Conservation (phyloP, 2,329 filamentous ascomycete genomes). For the Stylonectria norvegica region DNA sequence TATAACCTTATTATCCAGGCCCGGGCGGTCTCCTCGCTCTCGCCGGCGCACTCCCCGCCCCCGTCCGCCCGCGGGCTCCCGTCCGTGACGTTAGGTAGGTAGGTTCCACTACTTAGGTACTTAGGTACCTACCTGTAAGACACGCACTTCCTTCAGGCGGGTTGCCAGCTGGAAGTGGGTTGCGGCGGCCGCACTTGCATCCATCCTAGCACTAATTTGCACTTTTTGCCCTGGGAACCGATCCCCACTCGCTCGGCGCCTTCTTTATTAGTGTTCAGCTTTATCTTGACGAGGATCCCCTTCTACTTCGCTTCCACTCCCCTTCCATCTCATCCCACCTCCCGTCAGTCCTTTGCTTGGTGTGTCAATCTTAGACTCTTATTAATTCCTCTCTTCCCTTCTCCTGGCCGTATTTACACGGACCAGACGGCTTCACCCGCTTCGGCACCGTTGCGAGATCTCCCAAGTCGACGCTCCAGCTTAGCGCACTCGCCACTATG, state of each 20-base stretch:
- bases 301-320: slow-evolving; percentile 4
- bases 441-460: slow-evolving; percentile 17
- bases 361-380: too few relatives aligned
- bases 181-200: too few relatives aligned
- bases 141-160: too few relatives aligned
- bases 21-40: too few relatives aligned
- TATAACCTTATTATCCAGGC: too few relatives aligned
- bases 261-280: not conserved
- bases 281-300: not conserved
- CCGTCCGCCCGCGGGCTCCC: too few relatives aligned
- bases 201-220: not conserved
- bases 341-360: slow-evolving; percentile 24
- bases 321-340: slow-evolving; percentile 9
- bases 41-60: too few relatives aligned
- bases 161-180: too few relatives aligned
- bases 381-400: slow-evolving; percentile 14
- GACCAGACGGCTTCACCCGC: slow-evolving; percentile 1
- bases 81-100: too few relatives aligned
- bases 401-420: not conserved
- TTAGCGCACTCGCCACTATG: slow-evolving; percentile 14
- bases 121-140: too few relatives aligned
- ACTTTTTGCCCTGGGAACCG: not conserved
- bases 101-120: too few relatives aligned
- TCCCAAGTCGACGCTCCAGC: slow-evolving; percentile 1
- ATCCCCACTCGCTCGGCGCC: not conserved